phyloP scores from a whole-genome alignment of 2,329 filamentous ascomycete genomes.

The Colletotrichum coccodes region DNA sequence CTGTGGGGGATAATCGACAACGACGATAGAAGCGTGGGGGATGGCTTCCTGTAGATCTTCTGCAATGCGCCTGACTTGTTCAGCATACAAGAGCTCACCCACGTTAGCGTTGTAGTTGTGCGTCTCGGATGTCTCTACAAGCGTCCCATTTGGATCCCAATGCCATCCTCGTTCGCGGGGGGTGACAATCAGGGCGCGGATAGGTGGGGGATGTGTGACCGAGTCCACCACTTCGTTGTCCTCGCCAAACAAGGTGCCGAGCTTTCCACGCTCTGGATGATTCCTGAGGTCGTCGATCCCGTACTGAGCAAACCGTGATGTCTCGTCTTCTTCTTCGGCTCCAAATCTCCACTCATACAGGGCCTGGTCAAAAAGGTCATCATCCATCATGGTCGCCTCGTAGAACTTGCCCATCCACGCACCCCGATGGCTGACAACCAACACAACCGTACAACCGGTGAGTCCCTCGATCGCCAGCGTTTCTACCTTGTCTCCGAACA shows the following conservation, averaged over 20 bases:
- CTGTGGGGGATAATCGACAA: not conserved
- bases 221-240: not conserved
- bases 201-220: not conserved
- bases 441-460: not conserved
- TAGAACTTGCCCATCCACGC: slow-evolving; percentile 1
- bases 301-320: not conserved
- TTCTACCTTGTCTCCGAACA: not conserved
- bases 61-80: not conserved
- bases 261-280: not conserved
- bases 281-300: not conserved
- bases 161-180: not conserved
- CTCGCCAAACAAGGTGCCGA: not conserved
- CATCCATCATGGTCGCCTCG: not conserved
- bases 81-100: not conserved
- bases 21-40: not conserved
- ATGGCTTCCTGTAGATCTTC: rapidly evolving
- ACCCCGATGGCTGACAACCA: not conserved
- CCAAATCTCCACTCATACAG: not conserved
- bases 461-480: not conserved
- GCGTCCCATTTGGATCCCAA: not conserved
- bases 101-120: not conserved
- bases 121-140: not conserved
- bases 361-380: not conserved
- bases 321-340: not conserved
- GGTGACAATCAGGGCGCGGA: not conserved